These are phyloP conservation scores for Nigrograna mackinnonii DNA, from an alignment of 2,329 filamentous ascomycete genomes.

Conservation along the genomic window DNA sequence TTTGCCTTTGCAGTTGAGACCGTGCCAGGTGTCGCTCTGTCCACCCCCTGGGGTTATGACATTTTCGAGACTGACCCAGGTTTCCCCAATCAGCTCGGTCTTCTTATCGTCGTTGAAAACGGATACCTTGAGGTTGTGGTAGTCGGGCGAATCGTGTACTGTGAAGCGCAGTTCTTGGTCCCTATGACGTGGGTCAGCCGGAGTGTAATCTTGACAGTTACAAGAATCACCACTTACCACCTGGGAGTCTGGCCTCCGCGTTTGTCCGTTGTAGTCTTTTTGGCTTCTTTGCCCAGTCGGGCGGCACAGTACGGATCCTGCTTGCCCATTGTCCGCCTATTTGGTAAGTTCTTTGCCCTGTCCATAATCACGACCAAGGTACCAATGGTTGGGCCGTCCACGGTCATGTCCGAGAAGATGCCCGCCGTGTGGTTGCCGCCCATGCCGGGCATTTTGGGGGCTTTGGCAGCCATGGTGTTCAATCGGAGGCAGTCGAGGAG, in stretches of 20 bases:
- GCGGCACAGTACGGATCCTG: slow-evolving; percentile 98
- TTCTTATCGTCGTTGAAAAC: slow-evolving; percentile 99
- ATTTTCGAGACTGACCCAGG: slow-evolving; percentile 80
- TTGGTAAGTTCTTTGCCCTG: slow-evolving; percentile 94
- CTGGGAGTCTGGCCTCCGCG: slow-evolving; percentile 92
- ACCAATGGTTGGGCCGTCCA: slow-evolving; percentile 91
- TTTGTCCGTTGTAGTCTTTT: slow-evolving; percentile 93
- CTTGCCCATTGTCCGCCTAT: slow-evolving; percentile 96
- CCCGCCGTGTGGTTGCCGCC: slow-evolving; percentile 80
- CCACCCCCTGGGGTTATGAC: slow-evolving; percentile 86
- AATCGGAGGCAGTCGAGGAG: no score
- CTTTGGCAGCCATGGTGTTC: slow-evolving; percentile 43
- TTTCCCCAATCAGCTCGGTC: slow-evolving; percentile 94
- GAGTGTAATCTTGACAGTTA: background rate
- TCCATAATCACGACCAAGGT: slow-evolving; percentile 92
- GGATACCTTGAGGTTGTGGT: slow-evolving; percentile 92
- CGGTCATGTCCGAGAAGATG: slow-evolving; percentile 91
- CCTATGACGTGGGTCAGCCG: slow-evolving; percentile 58
- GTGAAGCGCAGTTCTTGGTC: slow-evolving; percentile 96
- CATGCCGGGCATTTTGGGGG: slow-evolving; percentile 29
- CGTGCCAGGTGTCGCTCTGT: slow-evolving; percentile 94
- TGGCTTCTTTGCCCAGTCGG: slow-evolving; percentile 91
- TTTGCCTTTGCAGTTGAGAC: slow-evolving; percentile 83
- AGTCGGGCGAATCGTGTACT: slow-evolving; percentile 95
- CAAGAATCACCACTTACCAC: slow-evolving; percentile 68